Evolutionary conservation across 2,329 filamentous ascomycete species (phyloP), one percentile per base, ranked within the genome.

Genomic region (Diplodia corticola): DNA sequence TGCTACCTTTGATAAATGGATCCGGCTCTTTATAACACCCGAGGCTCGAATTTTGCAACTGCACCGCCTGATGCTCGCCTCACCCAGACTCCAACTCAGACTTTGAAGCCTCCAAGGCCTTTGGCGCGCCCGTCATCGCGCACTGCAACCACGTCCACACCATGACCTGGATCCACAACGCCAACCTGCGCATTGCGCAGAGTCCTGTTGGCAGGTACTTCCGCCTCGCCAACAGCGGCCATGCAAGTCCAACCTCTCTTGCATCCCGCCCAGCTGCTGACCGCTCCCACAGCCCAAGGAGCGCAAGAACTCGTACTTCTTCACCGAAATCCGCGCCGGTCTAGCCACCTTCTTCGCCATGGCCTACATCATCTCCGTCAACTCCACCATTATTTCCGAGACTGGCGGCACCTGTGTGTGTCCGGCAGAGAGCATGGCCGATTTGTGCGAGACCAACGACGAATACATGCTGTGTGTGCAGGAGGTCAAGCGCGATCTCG

Each of bases 241-340:
- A 94, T 85, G 90, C 91, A 85, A 82, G 88, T 84, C 67, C 22
- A 30, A 44, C 57, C 64, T 50, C 13, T 59, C 57, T 54, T 35
- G 48, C 50, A 68, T 59, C n/a, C 33, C 37, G 30, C 22, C 12
- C 73, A 64, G 73, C 68, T 46, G 5, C 20, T 53, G 49, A 51
- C 37, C 15, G 28, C 46, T 22, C 7, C 61, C 67, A 68, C 67
- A 91, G 89, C 86, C 84, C 69, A 86, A 83, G 71, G 89, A 91
- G 77, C 87, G 91, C 63, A 89, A 91, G 74, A 89, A 89, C 24
- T 89, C 91, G 35, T 84, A 85, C 71, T 96, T 96, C 81, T 87
- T 91, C 73, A 96, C 92, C 57, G 92, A 96, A 80, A 82, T 96
- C 64, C 89, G 92, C 68, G 92, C 91, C 67, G 92, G 92, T 55